Percentiles rank a stretch among this genome's conserved stretches.
phyloP scores from a whole-genome alignment of 306 rosid species.

The Begonia masoniana region DNA sequence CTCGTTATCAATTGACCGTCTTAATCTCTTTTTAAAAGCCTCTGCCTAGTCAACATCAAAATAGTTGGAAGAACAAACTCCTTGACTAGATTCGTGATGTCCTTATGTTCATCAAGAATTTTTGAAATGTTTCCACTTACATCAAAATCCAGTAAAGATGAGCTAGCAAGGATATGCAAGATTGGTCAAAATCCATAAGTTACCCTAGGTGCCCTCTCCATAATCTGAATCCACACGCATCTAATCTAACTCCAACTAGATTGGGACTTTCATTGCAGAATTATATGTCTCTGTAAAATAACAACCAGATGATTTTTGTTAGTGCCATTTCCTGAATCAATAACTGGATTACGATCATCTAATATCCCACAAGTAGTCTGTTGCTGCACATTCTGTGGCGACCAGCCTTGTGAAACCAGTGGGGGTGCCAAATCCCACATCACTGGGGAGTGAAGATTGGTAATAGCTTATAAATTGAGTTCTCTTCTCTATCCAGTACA shows the following conservation, averaged over 20 bases:
- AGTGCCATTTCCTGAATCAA: conserved; percentile 38
- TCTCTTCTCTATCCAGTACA: too few relatives aligned
- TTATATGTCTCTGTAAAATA: conserved; percentile 31
- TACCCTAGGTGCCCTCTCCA: conserved; percentile 33
- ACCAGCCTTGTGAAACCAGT: too few relatives aligned
- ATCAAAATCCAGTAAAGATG: conserved; percentile 47
- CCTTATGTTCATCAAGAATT: conserved; percentile 48
- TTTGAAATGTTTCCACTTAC: conserved; percentile 49
- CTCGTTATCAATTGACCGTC: conserved; percentile 48
- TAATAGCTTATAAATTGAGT: too few relatives aligned
- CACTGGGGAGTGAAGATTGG: too few relatives aligned
- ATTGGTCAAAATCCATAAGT: conserved; percentile 40
- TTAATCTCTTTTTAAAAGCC: conserved; percentile 57
- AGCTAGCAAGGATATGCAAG: conserved; percentile 40
- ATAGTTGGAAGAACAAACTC: conserved; percentile 37
- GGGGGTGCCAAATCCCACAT: too few relatives aligned
- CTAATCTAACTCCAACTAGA: conserved; percentile 33
- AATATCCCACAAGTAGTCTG: conserved; percentile 33
- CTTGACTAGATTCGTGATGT: conserved; percentile 49
- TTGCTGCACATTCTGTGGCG: conserved; percentile 5
- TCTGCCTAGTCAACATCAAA: conserved; percentile 40
- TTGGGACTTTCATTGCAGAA: conserved; percentile 39
- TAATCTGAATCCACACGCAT: conserved; percentile 33
- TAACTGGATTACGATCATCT: conserved; percentile 33
- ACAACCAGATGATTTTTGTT: conserved; percentile 28